Conservation (phyloP, 345 rosid genomes). For the Eucalyptus fibrosa region DNA sequence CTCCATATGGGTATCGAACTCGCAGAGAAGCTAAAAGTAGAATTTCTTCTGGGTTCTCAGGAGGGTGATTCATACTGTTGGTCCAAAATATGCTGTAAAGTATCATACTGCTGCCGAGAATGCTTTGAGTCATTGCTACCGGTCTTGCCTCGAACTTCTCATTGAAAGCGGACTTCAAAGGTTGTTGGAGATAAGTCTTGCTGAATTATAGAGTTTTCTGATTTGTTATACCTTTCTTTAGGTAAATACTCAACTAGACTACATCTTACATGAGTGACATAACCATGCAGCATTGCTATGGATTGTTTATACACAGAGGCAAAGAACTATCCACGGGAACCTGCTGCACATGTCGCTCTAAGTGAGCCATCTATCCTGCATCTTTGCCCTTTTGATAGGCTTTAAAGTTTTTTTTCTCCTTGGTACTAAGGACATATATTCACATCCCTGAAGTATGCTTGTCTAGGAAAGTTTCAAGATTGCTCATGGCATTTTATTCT, state of each 20-base stretch:
- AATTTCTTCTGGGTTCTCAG: slow-evolving; percentile 14
- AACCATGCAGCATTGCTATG: slow-evolving; percentile 70
- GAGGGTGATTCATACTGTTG: slow-evolving; percentile 91
- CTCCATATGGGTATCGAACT: not conserved
- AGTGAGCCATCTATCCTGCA: slow-evolving; percentile 34
- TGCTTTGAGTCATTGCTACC: slow-evolving; percentile 96
- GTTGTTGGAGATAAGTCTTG: slow-evolving; percentile 15
- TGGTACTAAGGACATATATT: not conserved
- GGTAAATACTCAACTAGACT: slow-evolving; percentile 1
- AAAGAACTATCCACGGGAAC: slow-evolving; percentile 96
- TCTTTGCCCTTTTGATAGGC: not conserved
- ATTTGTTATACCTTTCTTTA: not conserved
- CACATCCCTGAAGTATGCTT: not conserved
- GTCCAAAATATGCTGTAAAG: slow-evolving; percentile 94
- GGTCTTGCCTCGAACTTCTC: slow-evolving; percentile 90
- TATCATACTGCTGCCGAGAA: slow-evolving; percentile 99
- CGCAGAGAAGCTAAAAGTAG: not conserved
- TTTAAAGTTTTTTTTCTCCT: not conserved
- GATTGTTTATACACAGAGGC: slow-evolving; percentile 91
- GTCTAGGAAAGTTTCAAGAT: not conserved
- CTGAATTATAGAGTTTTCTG: not conserved
- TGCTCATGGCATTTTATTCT: not conserved
- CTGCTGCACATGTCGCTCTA: slow-evolving; percentile 98
- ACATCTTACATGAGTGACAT: slow-evolving; percentile 6
- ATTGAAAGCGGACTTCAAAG: slow-evolving; percentile 82